Evolutionary conservation across 257 asterid genomes (phyloP), one percentile per base, ranked within the genome.

Genomic region (Rubia yunnanensis): DNA sequence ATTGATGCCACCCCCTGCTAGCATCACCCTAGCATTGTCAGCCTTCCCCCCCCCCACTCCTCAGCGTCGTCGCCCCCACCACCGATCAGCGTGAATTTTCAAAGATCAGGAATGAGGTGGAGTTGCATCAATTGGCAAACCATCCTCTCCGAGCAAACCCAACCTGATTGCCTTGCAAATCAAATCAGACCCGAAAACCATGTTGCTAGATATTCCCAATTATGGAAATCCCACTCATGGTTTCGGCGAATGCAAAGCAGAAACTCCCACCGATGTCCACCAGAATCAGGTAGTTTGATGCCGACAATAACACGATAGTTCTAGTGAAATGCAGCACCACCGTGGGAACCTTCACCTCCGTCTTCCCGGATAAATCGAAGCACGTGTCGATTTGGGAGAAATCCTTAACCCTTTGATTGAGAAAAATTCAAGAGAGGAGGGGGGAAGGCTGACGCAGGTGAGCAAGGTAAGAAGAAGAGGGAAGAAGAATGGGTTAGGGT

Each of bases 181-280:
- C 86, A 17, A 67, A 81, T 15, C 71, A 76, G 0, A 81, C 86
- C 44, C 86, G 72, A 57, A 78, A 81, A 0, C 86, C 73, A 23
- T 81, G 83, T 22, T 81, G 86, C 71, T 81, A 81, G 48, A 81
- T 81, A 13, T 81, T 81, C 2, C 86, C 83, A 10, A 81, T 81
- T 0, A 81, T 81, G 11, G 83, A 72, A 60, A 81, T 38, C 31
- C 96, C 98, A 72, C 84, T 70, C 62, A 22, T 58, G 0, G 96
- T 85, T 3, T 92, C 96, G 41, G 98, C 97, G 68, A 92, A 92
- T 1, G 97, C 99, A 30, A 92, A 92, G 81, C 99, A 89, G 54
- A 92, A 92, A 56, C 75, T 79, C 39, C 96, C 97, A 0, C 71
- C 62, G 18, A 64, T 67, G 41, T 89, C 89, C 75, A 92, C 98